These are phyloP conservation scores for Chernovozyma sophiae-reginae DNA, from an alignment of 1,139 yeast genomes.

Conservation along the genomic window DNA sequence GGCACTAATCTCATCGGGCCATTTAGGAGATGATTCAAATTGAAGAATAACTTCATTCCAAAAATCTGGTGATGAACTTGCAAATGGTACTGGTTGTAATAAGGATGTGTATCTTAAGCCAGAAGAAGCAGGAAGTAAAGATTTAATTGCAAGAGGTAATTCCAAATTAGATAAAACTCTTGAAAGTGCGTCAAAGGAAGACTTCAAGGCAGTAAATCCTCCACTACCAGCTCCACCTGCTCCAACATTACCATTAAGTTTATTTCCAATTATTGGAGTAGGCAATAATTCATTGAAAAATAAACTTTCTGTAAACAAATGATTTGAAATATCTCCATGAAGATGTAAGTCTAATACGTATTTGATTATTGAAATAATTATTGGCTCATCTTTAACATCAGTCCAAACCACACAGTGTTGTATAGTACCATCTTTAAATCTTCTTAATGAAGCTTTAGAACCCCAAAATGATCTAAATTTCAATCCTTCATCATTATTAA, in stretches of 20 bases:
- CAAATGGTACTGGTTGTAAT: slow-evolving; percentile 80
- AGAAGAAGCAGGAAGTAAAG: slow-evolving; percentile 69
- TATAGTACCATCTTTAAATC: slow-evolving; percentile 87
- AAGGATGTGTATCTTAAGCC: slow-evolving; percentile 71
- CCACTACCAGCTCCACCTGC: slow-evolving; percentile 24
- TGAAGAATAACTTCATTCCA: slow-evolving; percentile 78
- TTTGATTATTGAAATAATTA: slow-evolving; percentile 62
- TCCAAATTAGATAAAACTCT: slow-evolving; percentile 50
- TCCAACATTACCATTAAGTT: slow-evolving; percentile 43
- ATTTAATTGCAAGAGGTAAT: slow-evolving; percentile 69
- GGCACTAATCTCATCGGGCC: slow-evolving; percentile 92
- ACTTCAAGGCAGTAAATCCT: slow-evolving; percentile 54
- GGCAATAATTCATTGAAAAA: slow-evolving; percentile 54
- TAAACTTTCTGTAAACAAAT: slow-evolving; percentile 36
- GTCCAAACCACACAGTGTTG: slow-evolving; percentile 90
- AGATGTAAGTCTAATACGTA: slow-evolving; percentile 64
- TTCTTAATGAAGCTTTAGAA: slow-evolving; percentile 71
- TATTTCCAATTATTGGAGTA: slow-evolving; percentile 54
- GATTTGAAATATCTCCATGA: slow-evolving; percentile 40
- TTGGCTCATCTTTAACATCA: slow-evolving; percentile 47
- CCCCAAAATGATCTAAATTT: slow-evolving; percentile 91
- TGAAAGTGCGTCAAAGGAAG: slow-evolving; percentile 64
- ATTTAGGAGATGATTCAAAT: slow-evolving; percentile 83
- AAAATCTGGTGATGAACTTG: slow-evolving; percentile 70
- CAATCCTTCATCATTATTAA: slow-evolving; percentile 52